Base-by-base conservation (phyloP, 768 basidiomycete genomes). In the Pisolithus microcarpus region DNA sequence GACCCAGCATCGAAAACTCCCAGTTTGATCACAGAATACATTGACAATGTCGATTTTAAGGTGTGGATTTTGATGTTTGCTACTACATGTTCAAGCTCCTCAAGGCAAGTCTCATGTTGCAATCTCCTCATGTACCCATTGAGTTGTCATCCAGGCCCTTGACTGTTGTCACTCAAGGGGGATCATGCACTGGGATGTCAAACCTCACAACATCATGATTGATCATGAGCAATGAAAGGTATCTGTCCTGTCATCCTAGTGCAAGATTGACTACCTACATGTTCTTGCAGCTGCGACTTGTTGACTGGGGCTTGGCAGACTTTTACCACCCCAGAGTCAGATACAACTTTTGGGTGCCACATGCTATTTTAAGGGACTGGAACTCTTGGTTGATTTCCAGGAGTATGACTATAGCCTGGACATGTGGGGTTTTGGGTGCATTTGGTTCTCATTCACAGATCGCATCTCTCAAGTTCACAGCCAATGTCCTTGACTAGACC, bases 121-220 rank as follows among this genome's bases (percentile, higher is more conserved):
- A 23, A 23, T 23, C 21, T 23, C 21, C 21, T 23, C 21, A 1
- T 23, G 21, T 23, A 23, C 21, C 21, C 1, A 4, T 23, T 23
- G 4, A 23, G 21, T 23, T 23, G 21, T 23, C 4, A 23, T 23
- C 21, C 52, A 91, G 89, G 95, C 95, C 4, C 74, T 98, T 65
- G 95, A 98, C 70, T 98, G 84, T 67, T 97, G 95, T 62, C 95
- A 98, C 69, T 98, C 95, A 28, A 92, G 94, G 61, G 94, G 95
- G 8, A 97, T 98, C 66, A 97, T 97, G 92, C 94, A 97, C 67
- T 77, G 95, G 59, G 95, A 97, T 65, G 94, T 98, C 52, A 98
- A 98, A 65, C 95, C 95, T 11, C 93, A 96, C 71, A 98, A 98
- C 68, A 91, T 98, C 49, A 97, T 98, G 93, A 97, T 97, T 69